phyloP scores from a whole-genome alignment of 176 grass and related monocot genomes.

The Cenchrus purpureus region DNA sequence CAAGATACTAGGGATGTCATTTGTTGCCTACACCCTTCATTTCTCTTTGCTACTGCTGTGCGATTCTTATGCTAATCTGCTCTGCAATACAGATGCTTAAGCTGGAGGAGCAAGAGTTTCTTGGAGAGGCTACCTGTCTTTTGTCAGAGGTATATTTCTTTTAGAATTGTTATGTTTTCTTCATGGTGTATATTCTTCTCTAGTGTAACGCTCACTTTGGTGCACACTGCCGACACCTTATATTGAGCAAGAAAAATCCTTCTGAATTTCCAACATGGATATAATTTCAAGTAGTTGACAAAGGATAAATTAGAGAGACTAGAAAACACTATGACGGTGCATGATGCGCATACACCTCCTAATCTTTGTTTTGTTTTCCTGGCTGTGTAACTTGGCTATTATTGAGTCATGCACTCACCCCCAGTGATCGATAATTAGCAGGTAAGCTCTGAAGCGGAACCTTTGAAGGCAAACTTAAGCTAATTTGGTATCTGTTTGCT shows the following conservation, averaged over 20 bases:
- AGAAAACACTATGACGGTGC: background rate
- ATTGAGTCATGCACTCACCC: constrained; percentile 3
- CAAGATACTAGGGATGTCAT: constrained; percentile 34
- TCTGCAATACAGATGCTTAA: constrained; percentile 80
- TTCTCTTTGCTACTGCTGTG: constrained; percentile 34
- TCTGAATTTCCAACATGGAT: constrained; percentile 21
- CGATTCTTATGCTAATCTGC: constrained; percentile 39
- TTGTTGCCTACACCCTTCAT: background rate
- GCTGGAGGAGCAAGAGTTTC: constrained; percentile 93
- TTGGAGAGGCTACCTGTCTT: constrained; percentile 85
- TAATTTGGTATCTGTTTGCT: constrained; percentile 13
- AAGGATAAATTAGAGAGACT: background rate
- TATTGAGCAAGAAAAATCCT: background rate
- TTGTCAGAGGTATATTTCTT: constrained; percentile 73
- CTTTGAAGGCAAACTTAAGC: constrained; percentile 5
- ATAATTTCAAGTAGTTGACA: background rate
- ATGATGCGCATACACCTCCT: background rate
- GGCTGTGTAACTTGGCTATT: background rate
- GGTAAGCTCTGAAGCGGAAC: constrained; percentile 1
- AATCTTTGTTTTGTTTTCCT: constrained; percentile 7
- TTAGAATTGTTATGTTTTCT: constrained; percentile 8
- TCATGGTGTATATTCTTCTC: constrained; percentile 14
- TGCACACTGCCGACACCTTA: background rate
- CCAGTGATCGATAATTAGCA: constrained; percentile 12
- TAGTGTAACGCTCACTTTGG: background rate